Evolutionary conservation across 345 rosid genomes (phyloP), one percentile per base, ranked within the genome.

Genomic region (Acer saccharum): DNA sequence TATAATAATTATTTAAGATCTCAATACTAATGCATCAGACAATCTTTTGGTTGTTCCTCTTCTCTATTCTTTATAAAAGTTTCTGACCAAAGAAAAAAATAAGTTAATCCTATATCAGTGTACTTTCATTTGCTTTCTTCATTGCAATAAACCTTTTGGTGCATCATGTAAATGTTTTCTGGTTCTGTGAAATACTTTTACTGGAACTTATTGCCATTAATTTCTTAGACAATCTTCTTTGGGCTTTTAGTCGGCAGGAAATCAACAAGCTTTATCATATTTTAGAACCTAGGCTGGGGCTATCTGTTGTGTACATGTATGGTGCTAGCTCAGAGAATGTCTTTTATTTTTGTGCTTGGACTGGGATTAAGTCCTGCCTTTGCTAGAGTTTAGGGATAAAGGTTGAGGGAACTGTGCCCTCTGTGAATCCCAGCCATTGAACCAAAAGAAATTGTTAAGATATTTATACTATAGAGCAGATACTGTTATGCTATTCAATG

Each of bases 1-100:
- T 91, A 60, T 21, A 80, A 52, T 77, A 46, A 23, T 32, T 43
- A 71, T 73, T 50, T 69, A 50, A 14, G 5, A 18, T 71, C 25
- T 64, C 50, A 32, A 2, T 72, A n/a, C 61, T 78, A 41, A 58
- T 61, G 46, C n/a, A 18, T 35, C 18, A 7, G n/a, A 70, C 55
- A 18, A 16, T 46, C 55, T 14, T 23, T 77, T 68, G 69, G 3
- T n/a, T 73, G 32, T 25, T 64, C 9, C 20, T 10, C 10, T 62
- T 25, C 4, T 62, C 4, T 35, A 65, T 65, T 6, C 44, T 17
- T 16, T 65, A 65, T 14, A 16, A 43, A 46, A 9, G 20, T 7
- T 60, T n/a, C 64, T 60, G 64, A n/a, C 21, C 23, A 18, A 60
- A 60, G 27, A 60, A 60, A n/a, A 17, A 20, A 57, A 35, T 4